Percentiles rank a stretch among this genome's conserved stretches.
These are phyloP conservation scores for Penicillium pancosmium DNA, from an alignment of 495 filamentous ascomycete species.

Conservation along the genomic window DNA sequence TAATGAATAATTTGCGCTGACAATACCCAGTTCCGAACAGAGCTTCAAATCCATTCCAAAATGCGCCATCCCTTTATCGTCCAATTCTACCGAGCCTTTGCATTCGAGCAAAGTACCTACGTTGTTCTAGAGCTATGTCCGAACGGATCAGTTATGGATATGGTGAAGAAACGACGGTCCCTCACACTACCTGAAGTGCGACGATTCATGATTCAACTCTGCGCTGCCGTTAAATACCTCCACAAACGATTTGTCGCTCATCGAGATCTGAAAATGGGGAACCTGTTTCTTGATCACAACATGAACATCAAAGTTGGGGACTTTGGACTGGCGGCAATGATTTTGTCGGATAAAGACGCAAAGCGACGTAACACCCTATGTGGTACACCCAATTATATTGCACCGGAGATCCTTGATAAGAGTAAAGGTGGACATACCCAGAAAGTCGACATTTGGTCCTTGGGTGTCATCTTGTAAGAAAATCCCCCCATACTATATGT, in stretches of 20 bases:
- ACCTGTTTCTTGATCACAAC: constrained; percentile 90
- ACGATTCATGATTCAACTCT: constrained; percentile 89
- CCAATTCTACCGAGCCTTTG: constrained; percentile 91
- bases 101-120: constrained; percentile 84
- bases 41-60: constrained; percentile 97
- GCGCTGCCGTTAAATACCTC: constrained; percentile 96
- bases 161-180: constrained; percentile 85
- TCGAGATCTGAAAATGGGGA: constrained; percentile 96
- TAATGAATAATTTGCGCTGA: background rate
- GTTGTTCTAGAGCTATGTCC: constrained; percentile 92
- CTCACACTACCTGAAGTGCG: constrained; percentile 90
- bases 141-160: constrained; percentile 98
- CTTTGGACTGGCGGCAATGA: constrained; percentile 92
- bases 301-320: constrained; percentile 99
- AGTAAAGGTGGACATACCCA: constrained; percentile 85
- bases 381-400: constrained; percentile 98
- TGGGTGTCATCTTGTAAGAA: constrained; percentile 88
- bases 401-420: constrained; percentile 83
- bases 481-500: background rate
- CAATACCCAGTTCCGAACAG: constrained; percentile 80
- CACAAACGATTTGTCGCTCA: constrained; percentile 94
- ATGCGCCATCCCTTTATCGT: constrained; percentile 95
- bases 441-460: constrained; percentile 94
- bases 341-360: constrained; percentile 83
- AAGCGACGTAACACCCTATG: constrained; percentile 87